These are phyloP conservation scores for Paxillus rubicundulus DNA, from an alignment of 768 basidiomycete species.

Conservation along the genomic window DNA sequence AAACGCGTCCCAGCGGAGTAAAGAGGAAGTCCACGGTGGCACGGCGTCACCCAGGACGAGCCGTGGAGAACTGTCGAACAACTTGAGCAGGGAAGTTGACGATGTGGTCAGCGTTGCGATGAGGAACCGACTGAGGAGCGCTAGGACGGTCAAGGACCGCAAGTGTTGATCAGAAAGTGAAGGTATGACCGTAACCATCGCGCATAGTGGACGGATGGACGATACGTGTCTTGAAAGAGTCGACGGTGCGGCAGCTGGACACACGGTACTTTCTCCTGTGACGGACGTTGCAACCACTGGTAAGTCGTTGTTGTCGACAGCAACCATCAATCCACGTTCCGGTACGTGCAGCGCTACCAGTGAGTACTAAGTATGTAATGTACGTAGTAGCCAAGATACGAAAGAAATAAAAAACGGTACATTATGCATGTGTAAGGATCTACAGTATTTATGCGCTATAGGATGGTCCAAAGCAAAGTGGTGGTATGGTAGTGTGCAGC, in stretches of 20 bases:
- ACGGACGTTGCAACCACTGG: no score
- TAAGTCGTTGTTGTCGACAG: no score
- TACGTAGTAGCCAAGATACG: no score
- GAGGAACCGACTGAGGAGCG: slow-evolving; percentile 21
- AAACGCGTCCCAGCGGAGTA: slow-evolving; percentile 86
- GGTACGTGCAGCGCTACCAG: no score
- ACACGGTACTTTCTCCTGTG: no score
- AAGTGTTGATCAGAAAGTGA: slow-evolving; percentile 15
- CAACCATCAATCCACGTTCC: no score
- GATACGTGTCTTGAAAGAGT: background rate
- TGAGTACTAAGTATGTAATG: no score
- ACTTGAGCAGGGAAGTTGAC: slow-evolving; percentile 18
- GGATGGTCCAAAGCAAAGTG: background rate
- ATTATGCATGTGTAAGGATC: no score
- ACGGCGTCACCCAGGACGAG: slow-evolving; percentile 13
- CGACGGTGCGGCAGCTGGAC: no score
- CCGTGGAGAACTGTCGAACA: slow-evolving; percentile 28
- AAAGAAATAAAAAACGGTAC: no score
- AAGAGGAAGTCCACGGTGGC: slow-evolving; percentile 24
- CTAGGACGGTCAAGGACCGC: slow-evolving; percentile 19
- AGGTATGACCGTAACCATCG: slow-evolving; percentile 5
- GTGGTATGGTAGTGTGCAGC: background rate
- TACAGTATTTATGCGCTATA: background rate
- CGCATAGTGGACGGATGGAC: background rate
- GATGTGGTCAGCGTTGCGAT: slow-evolving; percentile 16